Conservation (phyloP, 805 yeast species). For the Myxozyma geophila region DNA sequence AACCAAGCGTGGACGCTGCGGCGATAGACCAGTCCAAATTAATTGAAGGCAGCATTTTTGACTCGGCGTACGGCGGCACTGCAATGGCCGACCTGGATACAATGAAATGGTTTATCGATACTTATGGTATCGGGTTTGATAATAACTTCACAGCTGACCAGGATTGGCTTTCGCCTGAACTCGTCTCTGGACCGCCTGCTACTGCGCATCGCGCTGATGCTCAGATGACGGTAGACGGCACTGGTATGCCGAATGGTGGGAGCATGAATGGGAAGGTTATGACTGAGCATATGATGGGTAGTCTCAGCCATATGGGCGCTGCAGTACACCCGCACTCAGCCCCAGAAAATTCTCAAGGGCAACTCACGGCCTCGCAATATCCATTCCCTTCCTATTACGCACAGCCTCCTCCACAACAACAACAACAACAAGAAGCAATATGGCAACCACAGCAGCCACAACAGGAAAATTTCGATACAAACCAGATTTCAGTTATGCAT, state of each 20-base stretch:
- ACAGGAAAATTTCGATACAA: background rate
- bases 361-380: background rate
- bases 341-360: background rate
- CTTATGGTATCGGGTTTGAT: conserved; percentile 33
- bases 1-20: background rate
- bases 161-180: conserved; percentile 18
- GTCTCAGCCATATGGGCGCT: background rate
- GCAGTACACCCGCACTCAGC: background rate
- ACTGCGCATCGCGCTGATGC: background rate
- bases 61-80: conserved; percentile 12
- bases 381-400: background rate
- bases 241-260: no score
- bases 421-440: background rate
- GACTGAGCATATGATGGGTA: background rate
- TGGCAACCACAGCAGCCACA: conserved; percentile 9
- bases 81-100: conserved; percentile 20
- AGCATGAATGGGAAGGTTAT: background rate
- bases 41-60: conserved; percentile 2
- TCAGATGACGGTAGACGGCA: background rate
- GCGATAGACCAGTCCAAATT: background rate
- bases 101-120: conserved; percentile 32
- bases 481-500: conserved; percentile 1
- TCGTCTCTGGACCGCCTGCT: conserved; percentile 3
- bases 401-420: no score
- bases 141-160: conserved; percentile 23